Base-by-base conservation (phyloP, 106 monocot species). In the Allium sativum region DNA sequence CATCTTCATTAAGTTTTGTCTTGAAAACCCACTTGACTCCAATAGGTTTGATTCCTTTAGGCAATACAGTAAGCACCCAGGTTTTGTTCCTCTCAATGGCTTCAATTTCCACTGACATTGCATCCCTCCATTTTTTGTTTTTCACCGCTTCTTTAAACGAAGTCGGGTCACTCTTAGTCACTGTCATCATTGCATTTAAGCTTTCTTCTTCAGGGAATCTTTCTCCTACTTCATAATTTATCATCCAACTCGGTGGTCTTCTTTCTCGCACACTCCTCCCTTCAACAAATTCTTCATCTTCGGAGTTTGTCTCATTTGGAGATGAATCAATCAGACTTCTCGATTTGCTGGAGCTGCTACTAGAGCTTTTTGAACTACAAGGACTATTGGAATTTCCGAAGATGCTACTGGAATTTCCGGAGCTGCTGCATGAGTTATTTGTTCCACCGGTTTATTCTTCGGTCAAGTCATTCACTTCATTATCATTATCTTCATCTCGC, bases 21-120 rank as follows among this genome's bases (percentile, higher is more conserved):
- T 66, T 66, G 53, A 3, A 66, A 0, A 52, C 52, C 65, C 65
- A 65, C 20, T 65, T 52, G 0, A 65, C 31, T 31, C 52, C 65
- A 53, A 53, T 66, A 4, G 40, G 19, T 7, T 57, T 57, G 8
- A 57, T 17, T 21, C 57, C 57, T 57, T 10, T 57, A 7, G 57
- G 57, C 1, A 54, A n/a, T 7, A 1, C 18, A 3, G 57, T 21
- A 9, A 57, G 21, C 57, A 22, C 57, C 21, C 57, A 57, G 0
- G 57, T 57, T 7, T 40, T 0, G 22, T 57, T 57, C 7, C 22
- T 20, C 17, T 57, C 10, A 31, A 57, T 57, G 21, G 57, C 0
- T 8, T 57, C 21, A 22, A 57, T 57, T 57, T 57, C 57, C 2
- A 12, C 8, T 4, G 3, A 0, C 57, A 57, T 57, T 21, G 57